A percentile compares a stretch with the other conserved stretches of the same genome.
These are phyloP conservation scores for Plenodomus biglobosus DNA, from an alignment of 2,329 filamentous ascomycete genomes.

Conservation along the genomic window DNA sequence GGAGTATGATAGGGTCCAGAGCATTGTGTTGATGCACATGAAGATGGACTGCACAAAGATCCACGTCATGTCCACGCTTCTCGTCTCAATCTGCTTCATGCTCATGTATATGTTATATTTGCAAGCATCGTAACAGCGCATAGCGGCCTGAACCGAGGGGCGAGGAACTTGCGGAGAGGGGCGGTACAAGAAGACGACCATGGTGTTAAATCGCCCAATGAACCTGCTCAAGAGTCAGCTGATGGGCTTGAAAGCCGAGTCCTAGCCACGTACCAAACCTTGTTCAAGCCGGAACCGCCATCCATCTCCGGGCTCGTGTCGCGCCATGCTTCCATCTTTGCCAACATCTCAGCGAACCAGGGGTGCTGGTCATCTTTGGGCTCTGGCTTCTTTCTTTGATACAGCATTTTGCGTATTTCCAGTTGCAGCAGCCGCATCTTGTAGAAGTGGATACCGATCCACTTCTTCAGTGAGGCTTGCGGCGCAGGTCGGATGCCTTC, in stretches of 20 bases:
- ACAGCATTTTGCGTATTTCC: slow-evolving; percentile 82
- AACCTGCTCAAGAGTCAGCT: slow-evolving; percentile 51
- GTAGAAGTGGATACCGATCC: slow-evolving; percentile 88
- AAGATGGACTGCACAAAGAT: slow-evolving; percentile 87
- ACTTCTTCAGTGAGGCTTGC: slow-evolving; percentile 76
- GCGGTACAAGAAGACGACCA: slow-evolving; percentile 83
- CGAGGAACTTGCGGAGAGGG: slow-evolving; percentile 90
- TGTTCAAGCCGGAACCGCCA: slow-evolving; percentile 70
- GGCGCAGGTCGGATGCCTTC: slow-evolving; percentile 71
- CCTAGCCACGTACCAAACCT: slow-evolving; percentile 66
- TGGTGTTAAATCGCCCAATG: slow-evolving; percentile 74
- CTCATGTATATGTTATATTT: slow-evolving; percentile 80
- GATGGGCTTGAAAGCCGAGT: background rate
- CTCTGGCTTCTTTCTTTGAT: slow-evolving; percentile 77
- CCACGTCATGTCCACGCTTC: slow-evolving; percentile 86
- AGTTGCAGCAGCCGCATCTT: slow-evolving; percentile 86
- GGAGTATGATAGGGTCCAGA: slow-evolving; percentile 88
- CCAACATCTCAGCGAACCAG: slow-evolving; percentile 81
- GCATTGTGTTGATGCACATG: slow-evolving; percentile 85
- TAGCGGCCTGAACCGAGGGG: slow-evolving; percentile 76
- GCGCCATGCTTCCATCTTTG: slow-evolving; percentile 78
- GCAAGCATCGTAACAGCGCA: slow-evolving; percentile 80
- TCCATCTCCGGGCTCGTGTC: slow-evolving; percentile 72
- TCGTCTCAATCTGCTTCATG: slow-evolving; percentile 73
- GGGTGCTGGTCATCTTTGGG: slow-evolving; percentile 79